Base-by-base conservation (phyloP, 2,329 filamentous ascomycete species). In the Paraphaeosphaeria minitans region DNA sequence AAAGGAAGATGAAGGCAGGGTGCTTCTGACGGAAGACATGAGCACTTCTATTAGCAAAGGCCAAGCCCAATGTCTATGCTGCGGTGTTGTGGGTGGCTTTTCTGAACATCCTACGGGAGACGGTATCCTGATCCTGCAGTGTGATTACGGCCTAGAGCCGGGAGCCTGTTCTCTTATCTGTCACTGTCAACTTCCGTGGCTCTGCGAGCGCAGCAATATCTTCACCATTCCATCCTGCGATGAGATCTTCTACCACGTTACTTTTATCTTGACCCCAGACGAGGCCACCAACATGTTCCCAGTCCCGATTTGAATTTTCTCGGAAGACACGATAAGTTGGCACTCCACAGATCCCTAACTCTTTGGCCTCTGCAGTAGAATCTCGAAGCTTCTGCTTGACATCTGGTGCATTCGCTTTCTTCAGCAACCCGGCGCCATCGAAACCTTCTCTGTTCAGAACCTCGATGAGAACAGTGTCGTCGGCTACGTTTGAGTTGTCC, bases 231-330 rank as follows among this genome's bases (percentile, higher is more conserved):
- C 74, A 76, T 2, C 74, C 74, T 2, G 68, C 68, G 42, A 76
- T 73, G 31, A 75, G 16, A 57, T 75, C 74, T 49, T 75, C 71
- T 1, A 76, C 66, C 0, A 75, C 69, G 50, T 67, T 70, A 3
- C 55, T 67, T 49, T 75, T 72, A 31, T 76, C 74, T 33, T 75
- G 72, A 8, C 74, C 74, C 74, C 74, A 76, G 1, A 75, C 59
- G 27, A 74, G 24, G 1, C 70, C 70, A 39, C 71, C 68, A 4
- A 58, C 58, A 13, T 60, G 33, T 14, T 67, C 48, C 66, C 66
- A 73, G 0, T 43, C 42, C 0, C 64, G 62, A 9, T 53, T 47
- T 0, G 19, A 29, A 7, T 29, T 19, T 46, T 69, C 35, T 7
- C 64, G 57, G 7, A 71, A 59, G 1, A 75, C 66, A 9, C 70